Evolutionary conservation across 1,284 basidiomycete genomes (phyloP), one percentile per base, ranked within the genome.

Genomic region (Fomitiporia mediterranea): DNA sequence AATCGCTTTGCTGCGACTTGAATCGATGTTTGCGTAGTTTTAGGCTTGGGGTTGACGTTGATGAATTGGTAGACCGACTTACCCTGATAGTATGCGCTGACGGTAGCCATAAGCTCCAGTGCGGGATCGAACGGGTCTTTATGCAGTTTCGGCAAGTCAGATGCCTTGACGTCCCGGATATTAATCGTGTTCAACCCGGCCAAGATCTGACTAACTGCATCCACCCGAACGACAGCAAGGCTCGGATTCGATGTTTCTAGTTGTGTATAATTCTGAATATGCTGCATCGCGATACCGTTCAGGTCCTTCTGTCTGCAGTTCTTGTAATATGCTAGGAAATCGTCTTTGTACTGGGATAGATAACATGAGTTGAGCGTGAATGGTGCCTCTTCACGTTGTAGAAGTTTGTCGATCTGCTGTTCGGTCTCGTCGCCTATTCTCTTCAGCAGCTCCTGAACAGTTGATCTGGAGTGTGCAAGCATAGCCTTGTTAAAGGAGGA

Each of bases 21-120:
- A 32, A 11, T n/a, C n/a, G n/a, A n/a, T n/a, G n/a, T n/a, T 32
- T 19, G 35, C 9, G 1, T n/a, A 32, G 8, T 23, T 40, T 51
- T 5, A 43, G 25, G 13, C 34, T 40, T 19, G 8, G 35, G 44
- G 39, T 35, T 28, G 25, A 27, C 11, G 37, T 17, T 15, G n/a
- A 40, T 25, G 49, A 53, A 17, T 19, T 15, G 8, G n/a, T 39
- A 6, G 11, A 27, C 58, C 5, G 8, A 34, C 61, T 11, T 56
- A 83, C 84, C 81, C 75, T 87, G 83, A 67, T 86, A 89, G 61
- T 89, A 89, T 0, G 83, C 87, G 1, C 84, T 72, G 3, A 85
- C 83, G 39, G 83, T 78, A 0, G 86, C 82, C 83, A 88, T 87
- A 61, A 88, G 84, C 13, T 67, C 65, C 2, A 89, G 65, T 0